Base-by-base conservation (phyloP, 345 rosid species). In the Streptanthus diversifolius region DNA sequence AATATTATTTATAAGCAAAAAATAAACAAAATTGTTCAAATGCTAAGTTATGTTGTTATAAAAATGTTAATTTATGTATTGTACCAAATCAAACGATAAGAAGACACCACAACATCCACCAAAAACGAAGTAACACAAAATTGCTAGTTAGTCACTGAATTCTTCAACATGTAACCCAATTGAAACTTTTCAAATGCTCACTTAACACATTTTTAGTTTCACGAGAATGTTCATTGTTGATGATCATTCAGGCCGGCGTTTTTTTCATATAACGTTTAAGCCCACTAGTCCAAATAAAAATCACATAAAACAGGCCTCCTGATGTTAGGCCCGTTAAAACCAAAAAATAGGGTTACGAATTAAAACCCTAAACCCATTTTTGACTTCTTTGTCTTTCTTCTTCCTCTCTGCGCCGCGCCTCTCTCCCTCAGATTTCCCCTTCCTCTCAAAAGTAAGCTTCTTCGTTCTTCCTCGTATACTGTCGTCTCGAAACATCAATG, bases 291-390 rank as follows among this genome's bases (percentile, higher is more conserved):
- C 60, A 53, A 11, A 14, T 17, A 13, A 47, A 47, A 47, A 1
- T 35, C 3, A 59, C 7, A 39, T 7, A 57, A 57, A 18, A 14
- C 0, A 8, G 45, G 66, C 39, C 40, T 27, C 1, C 14, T 18
- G 7, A 3, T 8, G 1, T 12, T 0, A 0, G 59, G 74, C 75
- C 75, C 54, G 12, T 1, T 17, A 2, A 5, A 19, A 18, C 4
- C 0, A n/a, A 40, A 47, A 25, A 8, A 14, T n/a, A 47, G 49
- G 72, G 53, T 14, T 66, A 36, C 30, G 66, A 58, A 57, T 9
- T 47, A 57, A 51, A 67, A 74, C 73, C 77, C 73, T 74, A 59
- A 74, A 51, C 73, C 78, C 66, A 39, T 49, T 49, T 47, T 14
- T 49, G 12, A 8, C 24, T 17, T 29, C 2, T 10, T 8, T 21